Base-by-base conservation (phyloP, 345 rosid species). In the Aurinia saxatilis region DNA sequence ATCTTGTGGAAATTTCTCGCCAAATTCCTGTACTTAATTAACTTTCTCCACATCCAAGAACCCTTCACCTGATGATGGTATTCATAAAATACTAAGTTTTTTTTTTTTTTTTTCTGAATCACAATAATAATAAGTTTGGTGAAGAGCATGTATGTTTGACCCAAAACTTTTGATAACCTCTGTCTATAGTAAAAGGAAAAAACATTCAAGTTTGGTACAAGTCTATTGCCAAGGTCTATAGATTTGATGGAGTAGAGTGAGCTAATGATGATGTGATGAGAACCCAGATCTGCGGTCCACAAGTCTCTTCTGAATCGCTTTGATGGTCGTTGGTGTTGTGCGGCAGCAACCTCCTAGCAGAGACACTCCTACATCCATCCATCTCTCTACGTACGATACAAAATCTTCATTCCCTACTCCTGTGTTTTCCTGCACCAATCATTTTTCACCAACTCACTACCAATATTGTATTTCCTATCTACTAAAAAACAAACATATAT, bases 351-450 rank as follows among this genome's bases (percentile, higher is more conserved):
- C 91, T 48, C 89, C 91, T 2, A 84, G 72, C 10, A 87, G 80
- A 27, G 85, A 85, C 67, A 85, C 89, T 38, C 91, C 91, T 10
- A 33, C 68, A 67, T 85, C 83, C 1, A 79, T 76, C 95, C 95
- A 88, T 62, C 67, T 83, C 63, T 65, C 79, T 65, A 85, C 84
- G 51, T 79, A 76, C 0, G 95, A 85, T 1, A 88, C 84, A 73
- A 85, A 85, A 63, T 80, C 87, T 47, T 88, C 82, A 73, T 88
- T 79, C 5, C 84, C 72, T 17, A 87, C 84, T 60, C 95, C 87
- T 18, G 87, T 83, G 50, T 84, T 82, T 71, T 80, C 83, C 95
- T 82, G 83, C 79, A 73, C 68, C 30, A 61, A 1, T 9, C 65
- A 1, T 9, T 25, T 16, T 27, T 62, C 27, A 23, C 17, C 66